Evolutionary conservation across 1,139 yeast species (phyloP).

Genomic region (Candida sp.): DNA sequence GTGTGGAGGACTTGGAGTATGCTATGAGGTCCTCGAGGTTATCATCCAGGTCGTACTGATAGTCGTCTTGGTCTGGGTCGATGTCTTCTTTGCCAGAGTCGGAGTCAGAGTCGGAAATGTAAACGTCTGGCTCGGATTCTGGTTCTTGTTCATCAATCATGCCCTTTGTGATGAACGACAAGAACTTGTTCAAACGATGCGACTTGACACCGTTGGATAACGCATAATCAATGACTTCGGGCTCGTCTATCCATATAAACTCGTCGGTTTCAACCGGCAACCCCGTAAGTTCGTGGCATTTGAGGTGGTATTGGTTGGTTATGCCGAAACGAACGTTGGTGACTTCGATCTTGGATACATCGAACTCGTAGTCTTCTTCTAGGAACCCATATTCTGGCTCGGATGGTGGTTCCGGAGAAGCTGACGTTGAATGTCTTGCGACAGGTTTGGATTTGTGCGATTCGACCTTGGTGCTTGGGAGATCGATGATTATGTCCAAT

Average conservation of each 20-base stretch:
- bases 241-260: slow-evolving; percentile 59
- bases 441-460: neutral
- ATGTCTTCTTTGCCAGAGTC: slow-evolving; percentile 41
- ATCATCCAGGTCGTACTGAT: slow-evolving; percentile 46
- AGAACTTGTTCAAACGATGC: slow-evolving; percentile 56
- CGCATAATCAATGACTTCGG: slow-evolving; percentile 51
- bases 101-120: slow-evolving; percentile 26
- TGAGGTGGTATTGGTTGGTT: slow-evolving; percentile 52
- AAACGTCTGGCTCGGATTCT: slow-evolving; percentile 33
- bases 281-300: slow-evolving; percentile 54
- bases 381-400: slow-evolving; percentile 67
- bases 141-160: slow-evolving; percentile 41
- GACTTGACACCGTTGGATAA: slow-evolving; percentile 60
- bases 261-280: slow-evolving; percentile 34
- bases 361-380: slow-evolving; percentile 67
- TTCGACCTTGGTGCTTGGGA: slow-evolving; percentile 9
- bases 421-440: too few relatives aligned
- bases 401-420: slow-evolving; percentile 9
- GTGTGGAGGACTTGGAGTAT: slow-evolving; percentile 36
- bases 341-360: slow-evolving; percentile 53
- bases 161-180: slow-evolving; percentile 49
- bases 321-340: slow-evolving; percentile 60
- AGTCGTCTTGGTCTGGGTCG: slow-evolving; percentile 30
- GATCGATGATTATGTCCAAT: slow-evolving; percentile 13
- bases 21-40: slow-evolving; percentile 50